These are phyloP conservation scores for Rhodotorula diobovata DNA, from an alignment of 768 basidiomycete genomes.

Conservation along the genomic window DNA sequence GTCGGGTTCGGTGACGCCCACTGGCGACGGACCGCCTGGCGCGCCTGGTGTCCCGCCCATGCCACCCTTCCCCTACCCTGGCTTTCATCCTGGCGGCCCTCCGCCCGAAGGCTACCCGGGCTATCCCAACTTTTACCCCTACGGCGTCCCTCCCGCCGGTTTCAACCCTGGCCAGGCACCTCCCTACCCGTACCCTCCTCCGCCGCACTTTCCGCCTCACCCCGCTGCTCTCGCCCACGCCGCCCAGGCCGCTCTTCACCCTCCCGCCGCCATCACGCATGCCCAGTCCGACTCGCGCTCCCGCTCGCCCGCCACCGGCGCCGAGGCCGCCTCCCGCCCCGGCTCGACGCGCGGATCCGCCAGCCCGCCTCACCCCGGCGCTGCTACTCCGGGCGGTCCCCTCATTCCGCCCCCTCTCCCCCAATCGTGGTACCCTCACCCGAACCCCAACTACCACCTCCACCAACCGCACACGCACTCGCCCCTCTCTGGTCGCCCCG, in stretches of 20 bases:
- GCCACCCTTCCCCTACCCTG: conserved; percentile 13
- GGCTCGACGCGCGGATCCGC: conserved; percentile 10
- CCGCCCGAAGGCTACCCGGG: conserved; percentile 30
- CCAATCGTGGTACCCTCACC: conserved; percentile 29
- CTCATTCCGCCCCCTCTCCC: background rate
- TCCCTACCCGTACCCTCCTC: conserved; percentile 19
- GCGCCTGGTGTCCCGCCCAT: background rate
- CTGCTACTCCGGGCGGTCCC: background rate
- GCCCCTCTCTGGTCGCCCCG: conserved; percentile 11
- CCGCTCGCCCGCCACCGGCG: conserved; percentile 9
- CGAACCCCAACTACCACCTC: conserved; percentile 24
- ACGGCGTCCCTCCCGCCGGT: conserved; percentile 25
- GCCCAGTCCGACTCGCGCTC: conserved; percentile 38
- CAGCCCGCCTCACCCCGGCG: background rate
- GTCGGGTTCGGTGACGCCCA: background rate
- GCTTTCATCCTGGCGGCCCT: conserved; percentile 18
- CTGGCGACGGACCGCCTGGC: background rate
- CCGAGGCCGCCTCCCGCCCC: conserved; percentile 14
- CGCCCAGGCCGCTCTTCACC: conserved; percentile 15
- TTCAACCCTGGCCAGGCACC: conserved; percentile 22
- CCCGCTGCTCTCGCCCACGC: conserved; percentile 28
- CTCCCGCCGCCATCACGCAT: conserved; percentile 22
- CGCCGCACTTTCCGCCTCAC: conserved; percentile 15
- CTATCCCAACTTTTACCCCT: conserved; percentile 30
- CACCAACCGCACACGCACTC: conserved; percentile 32